These are phyloP conservation scores for Sergeia podlipaevii DNA, from an alignment of 208 protist genomes.

Conservation along the genomic window DNA sequence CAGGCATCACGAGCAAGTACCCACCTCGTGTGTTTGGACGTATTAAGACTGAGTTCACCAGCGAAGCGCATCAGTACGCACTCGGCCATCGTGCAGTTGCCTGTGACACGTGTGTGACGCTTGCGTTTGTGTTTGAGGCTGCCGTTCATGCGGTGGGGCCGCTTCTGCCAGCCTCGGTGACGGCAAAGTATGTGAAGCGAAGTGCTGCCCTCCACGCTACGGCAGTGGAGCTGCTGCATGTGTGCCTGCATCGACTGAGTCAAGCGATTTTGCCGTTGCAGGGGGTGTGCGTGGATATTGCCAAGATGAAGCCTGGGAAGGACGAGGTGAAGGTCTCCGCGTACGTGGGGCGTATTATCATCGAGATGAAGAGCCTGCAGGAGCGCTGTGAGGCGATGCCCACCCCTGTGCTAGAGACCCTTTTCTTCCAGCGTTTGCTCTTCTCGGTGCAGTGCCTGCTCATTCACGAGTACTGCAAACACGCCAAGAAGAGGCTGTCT, in stretches of 20 bases:
- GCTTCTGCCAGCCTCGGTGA: constrained; percentile 39
- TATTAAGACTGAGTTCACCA: constrained; percentile 48
- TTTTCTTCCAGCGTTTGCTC: constrained; percentile 62
- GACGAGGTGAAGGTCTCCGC: constrained; percentile 56
- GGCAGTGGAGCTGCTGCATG: constrained; percentile 67
- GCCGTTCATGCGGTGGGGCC: constrained; percentile 43
- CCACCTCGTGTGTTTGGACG: constrained; percentile 63
- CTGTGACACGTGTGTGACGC: constrained; percentile 46
- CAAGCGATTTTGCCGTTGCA: constrained; percentile 72
- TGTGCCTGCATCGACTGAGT: constrained; percentile 74
- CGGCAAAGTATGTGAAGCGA: constrained; percentile 35
- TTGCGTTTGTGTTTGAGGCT: constrained; percentile 62
- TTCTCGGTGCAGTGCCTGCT: constrained; percentile 67
- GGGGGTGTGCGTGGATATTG: constrained; percentile 40
- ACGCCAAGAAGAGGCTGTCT: constrained; percentile 56
- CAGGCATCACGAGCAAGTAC: constrained; percentile 26
- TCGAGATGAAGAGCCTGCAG: constrained; percentile 42
- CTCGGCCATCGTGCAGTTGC: constrained; percentile 57
- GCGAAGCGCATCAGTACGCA: constrained; percentile 54
- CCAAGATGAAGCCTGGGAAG: constrained; percentile 47
- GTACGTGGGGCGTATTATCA: constrained; percentile 58
- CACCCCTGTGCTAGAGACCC: constrained; percentile 51
- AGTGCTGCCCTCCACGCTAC: constrained; percentile 36
- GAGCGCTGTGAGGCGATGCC: constrained; percentile 48
- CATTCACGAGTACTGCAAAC: constrained; percentile 72